Evolutionary conservation across 371 early-diverging fungal genomes (phyloP), one percentile per base, ranked within the genome.

Genomic region (Mucor indicus): DNA sequence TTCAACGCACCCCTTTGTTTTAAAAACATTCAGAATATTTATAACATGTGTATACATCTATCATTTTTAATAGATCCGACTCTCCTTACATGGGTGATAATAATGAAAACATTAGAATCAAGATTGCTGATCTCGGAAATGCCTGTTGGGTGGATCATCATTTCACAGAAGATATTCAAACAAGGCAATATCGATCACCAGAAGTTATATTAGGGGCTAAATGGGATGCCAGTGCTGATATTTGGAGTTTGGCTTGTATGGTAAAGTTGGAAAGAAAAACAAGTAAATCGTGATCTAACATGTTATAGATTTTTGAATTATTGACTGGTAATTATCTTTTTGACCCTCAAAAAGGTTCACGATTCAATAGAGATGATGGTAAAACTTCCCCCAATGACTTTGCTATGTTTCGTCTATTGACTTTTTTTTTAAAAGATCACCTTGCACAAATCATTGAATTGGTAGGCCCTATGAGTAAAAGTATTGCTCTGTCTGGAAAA

Each of bases 221-320:
- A 30, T 99, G 96, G 88, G 88, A 90, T 44, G 69, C 84, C 15
- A 83, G 87, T n/a, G 91, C 95, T 3, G 99, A 99, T 68, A 88
- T 97, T n/a, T 97, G 99, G 98, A 91, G 92, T 48, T 73, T 95
- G 40, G 96, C 93, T 13, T 98, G 98, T 73, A 87, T 99, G 80
- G 83, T 91, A 72, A 53, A 45, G 33, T 6, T 29, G 32, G 10
- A 1, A 23, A 29, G 15, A 13, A 8, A 40, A 40, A 35, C 9
- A 3, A 21, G 4, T 8, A 3, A 17, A 16, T 24, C 57, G 10
- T 46, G 16, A 39, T 15, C 4, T 4, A 12, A 13, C n/a, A 4
- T 33, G 41, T 4, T 32, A 15, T 53, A 81, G 82, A 63, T 80
- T 8, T 84, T 86, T 58, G 98, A 98, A 69, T 72, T 98, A 21